These are phyloP conservation scores for Clitopilus passeckerianus DNA, from an alignment of 768 basidiomycete genomes.

Conservation along the genomic window DNA sequence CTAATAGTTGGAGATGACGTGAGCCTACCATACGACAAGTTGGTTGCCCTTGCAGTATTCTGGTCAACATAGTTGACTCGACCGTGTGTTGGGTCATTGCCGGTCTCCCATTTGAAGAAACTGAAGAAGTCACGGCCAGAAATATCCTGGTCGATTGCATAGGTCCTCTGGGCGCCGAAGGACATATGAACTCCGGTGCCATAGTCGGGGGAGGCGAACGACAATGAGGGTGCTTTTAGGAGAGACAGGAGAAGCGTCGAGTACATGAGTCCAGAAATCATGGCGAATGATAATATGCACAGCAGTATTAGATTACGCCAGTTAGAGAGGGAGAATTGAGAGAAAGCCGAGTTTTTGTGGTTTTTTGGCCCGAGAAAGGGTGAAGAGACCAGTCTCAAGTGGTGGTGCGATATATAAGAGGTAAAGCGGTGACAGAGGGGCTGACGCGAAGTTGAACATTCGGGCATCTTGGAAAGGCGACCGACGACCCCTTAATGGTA, in stretches of 20 bases:
- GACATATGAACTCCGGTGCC: neutral
- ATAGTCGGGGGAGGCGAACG: neutral
- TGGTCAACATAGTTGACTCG: constrained; percentile 53
- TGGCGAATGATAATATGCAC: neutral
- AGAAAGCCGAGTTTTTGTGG: neutral
- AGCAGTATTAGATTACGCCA: neutral
- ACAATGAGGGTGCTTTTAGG: neutral
- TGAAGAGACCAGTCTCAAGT: neutral
- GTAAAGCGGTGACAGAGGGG: neutral
- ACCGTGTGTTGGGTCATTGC: constrained; percentile 62
- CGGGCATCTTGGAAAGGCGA: neutral
- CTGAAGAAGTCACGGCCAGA: constrained; percentile 32
- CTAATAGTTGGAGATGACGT: neutral
- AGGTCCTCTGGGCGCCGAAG: neutral
- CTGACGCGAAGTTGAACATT: neutral
- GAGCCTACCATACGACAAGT: constrained; percentile 42
- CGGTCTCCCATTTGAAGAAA: constrained; percentile 43
- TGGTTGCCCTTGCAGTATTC: constrained; percentile 30
- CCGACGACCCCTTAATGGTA: neutral
- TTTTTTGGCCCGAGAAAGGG: neutral
- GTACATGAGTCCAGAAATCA: neutral
- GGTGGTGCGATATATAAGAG: neutral
- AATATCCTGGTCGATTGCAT: neutral
- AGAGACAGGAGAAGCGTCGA: neutral
- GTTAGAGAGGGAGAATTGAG: neutral